These are phyloP conservation scores for Pythium myriotylum DNA, from an alignment of 352 stramenopile species.

Conservation along the genomic window DNA sequence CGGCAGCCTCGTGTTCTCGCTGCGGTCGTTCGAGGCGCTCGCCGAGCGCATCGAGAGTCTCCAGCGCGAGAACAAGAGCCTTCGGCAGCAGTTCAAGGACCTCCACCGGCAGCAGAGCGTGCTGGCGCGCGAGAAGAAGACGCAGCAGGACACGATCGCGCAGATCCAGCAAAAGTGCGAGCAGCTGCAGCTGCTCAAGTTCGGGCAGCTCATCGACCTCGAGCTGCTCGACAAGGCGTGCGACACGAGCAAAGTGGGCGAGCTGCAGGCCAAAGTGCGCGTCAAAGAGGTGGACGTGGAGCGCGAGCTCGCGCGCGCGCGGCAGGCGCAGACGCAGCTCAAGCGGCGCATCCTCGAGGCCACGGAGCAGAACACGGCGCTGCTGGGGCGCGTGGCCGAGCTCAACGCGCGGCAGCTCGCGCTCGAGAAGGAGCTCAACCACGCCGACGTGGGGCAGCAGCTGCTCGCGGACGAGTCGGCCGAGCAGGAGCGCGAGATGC, in stretches of 20 bases:
- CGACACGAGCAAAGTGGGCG: constrained; percentile 65
- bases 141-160: constrained; percentile 70
- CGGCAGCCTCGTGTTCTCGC: constrained; percentile 75
- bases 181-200: constrained; percentile 85
- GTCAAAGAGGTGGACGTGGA: constrained; percentile 77
- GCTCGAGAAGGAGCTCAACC: constrained; percentile 90
- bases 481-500: constrained; percentile 72
- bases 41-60: constrained; percentile 78
- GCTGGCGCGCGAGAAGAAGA: constrained; percentile 78
- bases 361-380: constrained; percentile 84
- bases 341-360: constrained; percentile 76
- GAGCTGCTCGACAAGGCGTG: constrained; percentile 88
- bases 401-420: constrained; percentile 76
- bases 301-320: constrained; percentile 40
- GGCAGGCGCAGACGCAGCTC: constrained; percentile 61
- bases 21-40: constrained; percentile 59
- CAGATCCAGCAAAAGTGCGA: constrained; percentile 67
- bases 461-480: constrained; percentile 56
- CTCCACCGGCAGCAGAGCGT: constrained; percentile 87
- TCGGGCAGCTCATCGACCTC: constrained; percentile 82
- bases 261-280: constrained; percentile 74
- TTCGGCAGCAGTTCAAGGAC: constrained; percentile 88
- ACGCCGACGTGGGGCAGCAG: constrained; percentile 41
- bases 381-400: constrained; percentile 76
- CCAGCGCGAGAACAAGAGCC: constrained; percentile 79